phyloP scores from a whole-genome alignment of 768 basidiomycete species.

The Roridomyces roridus region DNA sequence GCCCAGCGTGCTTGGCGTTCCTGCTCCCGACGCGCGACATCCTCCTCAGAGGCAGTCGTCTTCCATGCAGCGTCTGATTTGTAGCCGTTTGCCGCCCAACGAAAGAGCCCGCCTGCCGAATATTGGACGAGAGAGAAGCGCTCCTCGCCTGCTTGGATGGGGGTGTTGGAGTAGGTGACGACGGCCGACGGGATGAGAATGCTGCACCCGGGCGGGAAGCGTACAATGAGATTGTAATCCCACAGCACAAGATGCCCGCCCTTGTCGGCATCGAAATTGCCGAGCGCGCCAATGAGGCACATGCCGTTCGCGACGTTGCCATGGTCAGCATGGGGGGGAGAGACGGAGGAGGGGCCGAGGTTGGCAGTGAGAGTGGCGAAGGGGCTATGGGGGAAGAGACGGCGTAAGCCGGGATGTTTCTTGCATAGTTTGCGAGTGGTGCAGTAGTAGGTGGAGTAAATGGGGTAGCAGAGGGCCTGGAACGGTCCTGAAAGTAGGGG shows the following conservation, averaged over 20 bases:
- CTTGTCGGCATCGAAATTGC: constrained; percentile 26
- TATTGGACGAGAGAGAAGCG: constrained; percentile 29
- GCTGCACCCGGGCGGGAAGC: constrained; percentile 29
- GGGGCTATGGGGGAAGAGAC: too few species aligned
- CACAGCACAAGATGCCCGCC: constrained; percentile 34
- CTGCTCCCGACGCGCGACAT: not conserved
- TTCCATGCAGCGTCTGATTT: not conserved
- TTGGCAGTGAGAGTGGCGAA: too few species aligned
- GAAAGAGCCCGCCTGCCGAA: constrained; percentile 28
- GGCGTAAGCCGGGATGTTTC: too few species aligned
- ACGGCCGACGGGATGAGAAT: constrained; percentile 33
- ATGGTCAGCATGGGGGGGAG: constrained; percentile 29
- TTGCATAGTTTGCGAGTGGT: too few species aligned
- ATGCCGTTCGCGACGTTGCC: constrained; percentile 30
- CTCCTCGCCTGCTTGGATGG: constrained; percentile 19
- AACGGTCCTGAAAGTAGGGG: too few species aligned
- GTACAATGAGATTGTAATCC: constrained; percentile 28
- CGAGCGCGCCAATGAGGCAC: constrained; percentile 33
- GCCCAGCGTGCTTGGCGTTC: not conserved
- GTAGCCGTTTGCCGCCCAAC: constrained; percentile 29
- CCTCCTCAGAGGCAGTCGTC: not conserved
- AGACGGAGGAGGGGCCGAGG: not conserved
- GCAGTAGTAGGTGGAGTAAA: too few species aligned
- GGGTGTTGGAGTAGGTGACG: constrained; percentile 26
- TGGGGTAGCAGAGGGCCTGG: too few species aligned